phyloP scores from a whole-genome alignment of 1,284 basidiomycete genomes.

The Sphagnurus paluster region DNA sequence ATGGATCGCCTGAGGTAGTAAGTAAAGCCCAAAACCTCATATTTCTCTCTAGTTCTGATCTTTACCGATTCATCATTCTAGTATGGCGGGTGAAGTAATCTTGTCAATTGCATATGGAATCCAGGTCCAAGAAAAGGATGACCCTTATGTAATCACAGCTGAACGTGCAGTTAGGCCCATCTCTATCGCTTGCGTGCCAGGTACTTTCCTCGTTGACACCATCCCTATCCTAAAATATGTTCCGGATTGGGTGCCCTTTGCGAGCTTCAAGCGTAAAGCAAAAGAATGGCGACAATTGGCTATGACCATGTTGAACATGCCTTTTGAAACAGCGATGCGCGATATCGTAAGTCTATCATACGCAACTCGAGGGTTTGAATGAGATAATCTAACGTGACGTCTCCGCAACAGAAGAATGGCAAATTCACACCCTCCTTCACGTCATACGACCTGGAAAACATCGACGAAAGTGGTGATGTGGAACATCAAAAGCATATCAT shows the following conservation, averaged over 20 bases:
- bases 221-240: conserved; percentile 32
- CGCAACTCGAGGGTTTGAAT: not conserved
- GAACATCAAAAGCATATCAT: conserved; percentile 21
- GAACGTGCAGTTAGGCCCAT: conserved; percentile 17
- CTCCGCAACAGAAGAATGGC: conserved; percentile 12
- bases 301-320: conserved; percentile 28
- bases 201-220: conserved; percentile 22
- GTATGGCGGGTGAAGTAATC: conserved; percentile 28
- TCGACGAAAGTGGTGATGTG: conserved; percentile 17
- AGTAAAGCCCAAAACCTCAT: too few species aligned
- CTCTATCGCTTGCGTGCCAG: conserved; percentile 17
- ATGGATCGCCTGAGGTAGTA: conserved; percentile 24
- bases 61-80: conserved; percentile 1
- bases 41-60: not conserved
- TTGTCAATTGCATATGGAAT: conserved; percentile 22
- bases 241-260: conserved; percentile 44
- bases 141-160: conserved; percentile 19
- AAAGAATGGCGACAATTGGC: conserved; percentile 31
- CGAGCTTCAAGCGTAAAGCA: conserved; percentile 39
- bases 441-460: conserved; percentile 15
- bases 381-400: not conserved
- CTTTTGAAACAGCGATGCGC: conserved; percentile 32
- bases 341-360: conserved; percentile 20
- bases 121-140: conserved; percentile 15
- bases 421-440: conserved; percentile 17